Evolutionary conservation across 768 basidiomycete genomes (phyloP).

Genomic region (Rubroboletus satanas): DNA sequence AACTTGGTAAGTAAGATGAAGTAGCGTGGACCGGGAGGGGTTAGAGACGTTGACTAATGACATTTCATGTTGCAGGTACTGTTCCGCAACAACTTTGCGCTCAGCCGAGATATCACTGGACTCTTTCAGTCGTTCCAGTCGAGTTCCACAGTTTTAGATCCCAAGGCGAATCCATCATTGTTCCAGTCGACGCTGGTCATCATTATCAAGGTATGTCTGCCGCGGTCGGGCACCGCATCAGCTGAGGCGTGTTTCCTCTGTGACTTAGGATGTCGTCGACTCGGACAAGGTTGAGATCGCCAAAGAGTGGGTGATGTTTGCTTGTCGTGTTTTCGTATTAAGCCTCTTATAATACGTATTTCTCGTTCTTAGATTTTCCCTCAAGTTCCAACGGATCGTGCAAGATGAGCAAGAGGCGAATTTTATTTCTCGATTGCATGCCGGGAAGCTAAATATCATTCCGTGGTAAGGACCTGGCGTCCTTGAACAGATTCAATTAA

Average conservation of each 20-base stretch:
- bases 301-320: constrained; percentile 41
- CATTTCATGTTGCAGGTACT: constrained; percentile 41
- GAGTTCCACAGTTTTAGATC: constrained; percentile 55
- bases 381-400: constrained; percentile 61
- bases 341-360: not conserved
- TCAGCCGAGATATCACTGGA: constrained; percentile 56
- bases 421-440: constrained; percentile 58
- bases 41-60: not conserved
- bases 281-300: constrained; percentile 56
- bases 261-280: constrained; percentile 57
- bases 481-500: not conserved
- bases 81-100: constrained; percentile 63
- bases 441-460: constrained; percentile 51
- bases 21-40: no score
- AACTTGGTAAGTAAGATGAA: constrained; percentile 50
- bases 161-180: constrained; percentile 51
- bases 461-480: constrained; percentile 41
- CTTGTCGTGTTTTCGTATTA: not conserved
- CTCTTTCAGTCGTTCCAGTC: constrained; percentile 62
- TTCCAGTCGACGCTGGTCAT: constrained; percentile 59
- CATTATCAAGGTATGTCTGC: constrained; percentile 51
- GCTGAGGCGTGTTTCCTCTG: not conserved
- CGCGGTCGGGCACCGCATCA: not conserved
- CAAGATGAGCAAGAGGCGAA: constrained; percentile 57
- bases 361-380: constrained; percentile 39